Conservation (phyloP, 2,329 filamentous ascomycete genomes). For the Neonectria sp. region DNA sequence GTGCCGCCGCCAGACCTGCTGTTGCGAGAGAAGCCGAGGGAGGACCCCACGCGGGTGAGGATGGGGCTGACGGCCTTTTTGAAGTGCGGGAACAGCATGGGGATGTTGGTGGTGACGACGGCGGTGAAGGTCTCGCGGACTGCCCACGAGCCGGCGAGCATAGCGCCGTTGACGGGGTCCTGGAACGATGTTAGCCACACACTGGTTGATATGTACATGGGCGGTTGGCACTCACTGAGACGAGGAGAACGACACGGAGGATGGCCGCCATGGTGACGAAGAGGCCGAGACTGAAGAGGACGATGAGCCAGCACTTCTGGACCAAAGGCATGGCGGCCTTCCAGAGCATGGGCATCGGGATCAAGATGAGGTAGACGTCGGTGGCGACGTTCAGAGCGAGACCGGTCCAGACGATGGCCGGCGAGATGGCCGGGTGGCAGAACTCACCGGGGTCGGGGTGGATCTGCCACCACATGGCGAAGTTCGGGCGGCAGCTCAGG, state of each 20-base stretch:
- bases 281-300: constrained; percentile 57
- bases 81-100: constrained; percentile 62
- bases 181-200: constrained; percentile 35
- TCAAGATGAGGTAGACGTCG: constrained; percentile 71
- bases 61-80: constrained; percentile 52
- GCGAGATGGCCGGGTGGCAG: constrained; percentile 66
- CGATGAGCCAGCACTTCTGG: constrained; percentile 57
- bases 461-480: constrained; percentile 72
- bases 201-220: no score
- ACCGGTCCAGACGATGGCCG: constrained; percentile 66
- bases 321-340: constrained; percentile 52
- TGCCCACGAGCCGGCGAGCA: constrained; percentile 59
- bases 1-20: constrained; percentile 26
- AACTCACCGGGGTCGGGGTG: constrained; percentile 67
- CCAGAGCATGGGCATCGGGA: constrained; percentile 69
- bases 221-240: constrained; percentile 40
- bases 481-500: constrained; percentile 65
- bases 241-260: constrained; percentile 51
- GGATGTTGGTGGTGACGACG: constrained; percentile 60
- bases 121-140: constrained; percentile 62
- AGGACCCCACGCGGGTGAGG: constrained; percentile 42
- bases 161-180: constrained; percentile 58
- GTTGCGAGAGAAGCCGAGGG: constrained; percentile 39
- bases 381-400: constrained; percentile 68
- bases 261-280: constrained; percentile 59